Conservation (phyloP, 2,329 filamentous ascomycete species). For the Biscogniauxia marginata region DNA sequence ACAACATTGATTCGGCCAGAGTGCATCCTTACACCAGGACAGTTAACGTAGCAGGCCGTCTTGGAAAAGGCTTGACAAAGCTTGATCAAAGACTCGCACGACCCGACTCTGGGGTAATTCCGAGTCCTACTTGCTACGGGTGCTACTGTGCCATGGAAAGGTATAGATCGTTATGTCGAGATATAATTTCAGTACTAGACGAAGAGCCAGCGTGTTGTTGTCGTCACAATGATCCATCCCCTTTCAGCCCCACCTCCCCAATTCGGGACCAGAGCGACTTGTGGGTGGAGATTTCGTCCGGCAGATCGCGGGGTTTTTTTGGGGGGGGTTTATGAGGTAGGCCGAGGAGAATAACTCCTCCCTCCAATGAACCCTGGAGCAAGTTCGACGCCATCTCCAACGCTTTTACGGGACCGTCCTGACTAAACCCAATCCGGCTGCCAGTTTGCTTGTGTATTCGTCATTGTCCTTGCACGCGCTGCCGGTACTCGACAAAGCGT, state of each 20-base stretch:
- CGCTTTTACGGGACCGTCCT: background rate
- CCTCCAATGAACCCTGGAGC: background rate
- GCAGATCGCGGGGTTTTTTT: background rate
- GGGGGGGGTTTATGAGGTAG: too few relatives aligned
- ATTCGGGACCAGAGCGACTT: background rate
- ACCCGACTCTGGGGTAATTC: background rate
- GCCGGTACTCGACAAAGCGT: background rate
- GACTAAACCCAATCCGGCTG: background rate
- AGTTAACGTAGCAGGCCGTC: background rate
- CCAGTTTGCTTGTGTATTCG: background rate
- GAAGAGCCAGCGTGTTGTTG: background rate
- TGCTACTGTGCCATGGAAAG: background rate
- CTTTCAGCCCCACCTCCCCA: background rate
- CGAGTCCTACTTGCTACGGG: background rate
- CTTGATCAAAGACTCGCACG: background rate
- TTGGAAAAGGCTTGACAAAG: background rate
- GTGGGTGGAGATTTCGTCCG: background rate
- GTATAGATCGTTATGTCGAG: background rate
- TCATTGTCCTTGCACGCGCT: background rate
- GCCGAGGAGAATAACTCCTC: background rate
- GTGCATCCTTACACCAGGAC: background rate
- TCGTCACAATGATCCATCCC: background rate
- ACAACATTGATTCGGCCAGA: background rate
- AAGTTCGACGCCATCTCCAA: background rate
- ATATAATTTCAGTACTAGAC: background rate